Conservation (phyloP, 805 yeast genomes). For the Jamesozyma lodderae region DNA sequence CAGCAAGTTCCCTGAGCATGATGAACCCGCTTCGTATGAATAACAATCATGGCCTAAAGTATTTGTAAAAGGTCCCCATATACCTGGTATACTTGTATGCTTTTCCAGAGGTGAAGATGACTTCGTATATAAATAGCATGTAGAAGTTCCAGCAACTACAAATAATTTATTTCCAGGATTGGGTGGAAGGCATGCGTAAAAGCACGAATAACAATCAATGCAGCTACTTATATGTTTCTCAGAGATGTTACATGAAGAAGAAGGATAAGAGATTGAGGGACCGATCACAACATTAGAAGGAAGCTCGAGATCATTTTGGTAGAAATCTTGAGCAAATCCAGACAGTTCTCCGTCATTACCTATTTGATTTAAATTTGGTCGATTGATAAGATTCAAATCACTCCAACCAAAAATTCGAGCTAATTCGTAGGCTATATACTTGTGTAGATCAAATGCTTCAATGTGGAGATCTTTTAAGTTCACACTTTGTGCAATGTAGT, state of each 20-base stretch:
- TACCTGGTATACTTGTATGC: constrained; percentile 31
- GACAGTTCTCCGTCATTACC: constrained; percentile 51
- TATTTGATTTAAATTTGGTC: constrained; percentile 16
- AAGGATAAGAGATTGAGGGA: no score
- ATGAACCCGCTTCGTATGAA: constrained; percentile 48
- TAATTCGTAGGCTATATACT: constrained; percentile 31
- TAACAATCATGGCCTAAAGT: constrained; percentile 21
- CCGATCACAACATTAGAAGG: constrained; percentile 23
- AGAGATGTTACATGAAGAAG: no score
- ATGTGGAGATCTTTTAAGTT: constrained; percentile 4
- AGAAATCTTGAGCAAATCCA: constrained; percentile 38
- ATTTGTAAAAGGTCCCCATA: constrained; percentile 54
- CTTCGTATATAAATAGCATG: constrained; percentile 40
- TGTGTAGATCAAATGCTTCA: constrained; percentile 45
- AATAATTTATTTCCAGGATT: constrained; percentile 27
- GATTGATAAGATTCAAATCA: constrained; percentile 1
- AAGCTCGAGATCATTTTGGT: constrained; percentile 15
- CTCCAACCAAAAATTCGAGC: constrained; percentile 15
- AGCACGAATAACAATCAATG: constrained; percentile 53
- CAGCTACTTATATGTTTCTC: constrained; percentile 42
- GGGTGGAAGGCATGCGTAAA: constrained; percentile 34
- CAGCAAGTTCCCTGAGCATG: constrained; percentile 48
- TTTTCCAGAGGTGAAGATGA: not conserved
- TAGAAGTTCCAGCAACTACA: constrained; percentile 56
- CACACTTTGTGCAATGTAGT: constrained; percentile 9